Evolutionary conservation across 2,329 filamentous ascomycete species (phyloP).

Genomic region (Parasarocladium wereldwijsianum): DNA sequence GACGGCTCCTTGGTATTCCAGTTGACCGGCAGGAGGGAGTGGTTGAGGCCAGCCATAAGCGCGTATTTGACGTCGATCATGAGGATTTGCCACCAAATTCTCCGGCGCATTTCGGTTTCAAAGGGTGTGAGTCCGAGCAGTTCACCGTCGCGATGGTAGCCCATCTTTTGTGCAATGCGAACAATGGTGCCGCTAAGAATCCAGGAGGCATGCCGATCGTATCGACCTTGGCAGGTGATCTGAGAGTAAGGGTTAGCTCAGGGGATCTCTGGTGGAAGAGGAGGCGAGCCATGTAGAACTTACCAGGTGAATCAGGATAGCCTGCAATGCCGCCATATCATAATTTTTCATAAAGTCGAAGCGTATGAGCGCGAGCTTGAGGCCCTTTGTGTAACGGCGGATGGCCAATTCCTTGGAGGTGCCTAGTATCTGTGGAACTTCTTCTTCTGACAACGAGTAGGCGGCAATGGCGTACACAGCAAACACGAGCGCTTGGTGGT

Average conservation of each 20-base stretch:
- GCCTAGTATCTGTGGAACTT: conserved; percentile 39
- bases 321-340: conserved; percentile 43
- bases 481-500: conserved; percentile 47
- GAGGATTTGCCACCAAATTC: conserved; percentile 52
- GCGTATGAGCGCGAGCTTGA: conserved; percentile 32
- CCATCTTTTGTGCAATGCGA: conserved; percentile 53
- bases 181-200: conserved; percentile 45
- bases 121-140: conserved; percentile 41
- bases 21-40: conserved; percentile 32
- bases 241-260: conserved; percentile 11
- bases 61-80: conserved; percentile 43
- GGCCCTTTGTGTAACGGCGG: conserved; percentile 35
- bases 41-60: conserved; percentile 40
- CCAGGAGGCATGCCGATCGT: conserved; percentile 45
- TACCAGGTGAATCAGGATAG: conserved; percentile 43
- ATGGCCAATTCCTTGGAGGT: conserved; percentile 33
- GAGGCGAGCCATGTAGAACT: conserved; percentile 4
- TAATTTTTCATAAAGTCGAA: conserved; percentile 44
- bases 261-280: background rate
- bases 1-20: conserved; percentile 42
- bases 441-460: conserved; percentile 36
- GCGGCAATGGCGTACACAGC: conserved; percentile 50
- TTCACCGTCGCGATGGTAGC: conserved; percentile 48
- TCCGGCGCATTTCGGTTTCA: conserved; percentile 52
- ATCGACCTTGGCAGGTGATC: conserved; percentile 41